Evolutionary conservation across 1,284 basidiomycete species (phyloP).

Genomic region (Ceratobasidium sp.): DNA sequence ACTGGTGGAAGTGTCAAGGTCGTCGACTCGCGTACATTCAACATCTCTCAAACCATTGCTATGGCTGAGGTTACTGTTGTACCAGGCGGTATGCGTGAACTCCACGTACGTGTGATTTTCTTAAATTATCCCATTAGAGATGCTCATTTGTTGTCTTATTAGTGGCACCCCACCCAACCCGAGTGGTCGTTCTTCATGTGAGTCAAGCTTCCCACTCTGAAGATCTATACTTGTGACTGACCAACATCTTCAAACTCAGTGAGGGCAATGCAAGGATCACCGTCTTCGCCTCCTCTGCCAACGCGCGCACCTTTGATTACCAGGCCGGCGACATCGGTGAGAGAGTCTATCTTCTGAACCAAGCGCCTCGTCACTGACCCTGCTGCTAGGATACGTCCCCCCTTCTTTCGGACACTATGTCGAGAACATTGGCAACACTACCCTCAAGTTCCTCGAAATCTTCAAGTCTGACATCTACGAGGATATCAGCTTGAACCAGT

Average conservation of each 20-base stretch:
- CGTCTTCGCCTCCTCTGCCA: slow-evolving; percentile 1
- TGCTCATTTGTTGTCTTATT: background rate
- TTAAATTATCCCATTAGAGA: background rate
- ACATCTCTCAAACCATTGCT: slow-evolving; percentile 69
- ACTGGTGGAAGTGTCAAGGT: slow-evolving; percentile 74
- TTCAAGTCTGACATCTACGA: slow-evolving; percentile 68
- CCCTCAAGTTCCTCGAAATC: slow-evolving; percentile 74
- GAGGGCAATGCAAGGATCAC: slow-evolving; percentile 65
- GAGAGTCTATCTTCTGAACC: slow-evolving; percentile 48
- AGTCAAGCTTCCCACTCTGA: background rate
- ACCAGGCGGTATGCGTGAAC: slow-evolving; percentile 56
- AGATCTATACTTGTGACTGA: background rate
- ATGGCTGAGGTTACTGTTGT: slow-evolving; percentile 63
- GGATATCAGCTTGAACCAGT: slow-evolving; percentile 72
- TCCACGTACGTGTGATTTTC: slow-evolving; percentile 62
- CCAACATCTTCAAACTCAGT: slow-evolving; percentile 55
- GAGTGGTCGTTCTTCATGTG: slow-evolving; percentile 55
- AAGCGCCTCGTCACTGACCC: background rate
- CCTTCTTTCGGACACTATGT: slow-evolving; percentile 75
- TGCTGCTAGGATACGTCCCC: slow-evolving; percentile 66
- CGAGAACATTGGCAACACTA: slow-evolving; percentile 76
- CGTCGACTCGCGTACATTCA: slow-evolving; percentile 72
- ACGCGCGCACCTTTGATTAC: slow-evolving; percentile 20
- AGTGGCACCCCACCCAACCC: slow-evolving; percentile 44
- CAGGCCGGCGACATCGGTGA: slow-evolving; percentile 67